Percentiles rank a stretch among this genome's conserved stretches.
Evolutionary conservation across 2,329 filamentous ascomycete species (phyloP).

Genomic region (Moelleriella libera): DNA sequence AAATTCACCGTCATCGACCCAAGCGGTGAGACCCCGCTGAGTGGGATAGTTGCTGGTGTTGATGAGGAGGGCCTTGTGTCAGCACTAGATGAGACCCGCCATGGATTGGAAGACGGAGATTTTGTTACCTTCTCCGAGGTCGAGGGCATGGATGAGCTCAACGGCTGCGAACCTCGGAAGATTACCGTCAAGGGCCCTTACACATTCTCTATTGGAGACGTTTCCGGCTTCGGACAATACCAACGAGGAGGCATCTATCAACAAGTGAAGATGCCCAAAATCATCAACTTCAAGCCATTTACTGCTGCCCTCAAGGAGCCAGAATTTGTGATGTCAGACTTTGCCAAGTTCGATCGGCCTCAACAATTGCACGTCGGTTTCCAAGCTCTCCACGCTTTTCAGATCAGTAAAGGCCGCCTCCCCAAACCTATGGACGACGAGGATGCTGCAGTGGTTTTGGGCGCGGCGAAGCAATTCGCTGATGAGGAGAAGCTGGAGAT

Average conservation of each 20-base stretch:
- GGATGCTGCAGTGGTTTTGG: conserved; percentile 67
- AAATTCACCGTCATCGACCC: conserved; percentile 84
- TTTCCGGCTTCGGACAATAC: conserved; percentile 77
- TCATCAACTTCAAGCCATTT: conserved; percentile 76
- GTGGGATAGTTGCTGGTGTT: conserved; percentile 80
- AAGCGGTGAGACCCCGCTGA: conserved; percentile 77
- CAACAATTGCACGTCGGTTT: conserved; percentile 84
- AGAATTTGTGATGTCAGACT: conserved; percentile 84
- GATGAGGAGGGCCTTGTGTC: conserved; percentile 84
- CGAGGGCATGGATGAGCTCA: conserved; percentile 81
- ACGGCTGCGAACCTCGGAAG: conserved; percentile 72
- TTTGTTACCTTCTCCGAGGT: conserved; percentile 91
- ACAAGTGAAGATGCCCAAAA: conserved; percentile 97
- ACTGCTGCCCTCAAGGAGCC: conserved; percentile 69
- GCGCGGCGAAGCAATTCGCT: conserved; percentile 61
- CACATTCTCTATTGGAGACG: conserved; percentile 92
- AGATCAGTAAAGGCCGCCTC: conserved; percentile 57
- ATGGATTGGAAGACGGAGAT: conserved; percentile 92
- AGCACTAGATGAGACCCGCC: conserved; percentile 83
- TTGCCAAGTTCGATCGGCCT: conserved; percentile 93
- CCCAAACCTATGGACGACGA: conserved; percentile 73
- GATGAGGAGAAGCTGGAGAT: conserved; percentile 49
- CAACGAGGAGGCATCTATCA: conserved; percentile 78
- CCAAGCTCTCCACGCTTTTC: conserved; percentile 82
- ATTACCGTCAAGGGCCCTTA: conserved; percentile 92